A percentile compares a stretch with the other conserved stretches of the same genome.
Conservation (phyloP, 495 filamentous ascomycete species). For the Aspergillus taichungensis region DNA sequence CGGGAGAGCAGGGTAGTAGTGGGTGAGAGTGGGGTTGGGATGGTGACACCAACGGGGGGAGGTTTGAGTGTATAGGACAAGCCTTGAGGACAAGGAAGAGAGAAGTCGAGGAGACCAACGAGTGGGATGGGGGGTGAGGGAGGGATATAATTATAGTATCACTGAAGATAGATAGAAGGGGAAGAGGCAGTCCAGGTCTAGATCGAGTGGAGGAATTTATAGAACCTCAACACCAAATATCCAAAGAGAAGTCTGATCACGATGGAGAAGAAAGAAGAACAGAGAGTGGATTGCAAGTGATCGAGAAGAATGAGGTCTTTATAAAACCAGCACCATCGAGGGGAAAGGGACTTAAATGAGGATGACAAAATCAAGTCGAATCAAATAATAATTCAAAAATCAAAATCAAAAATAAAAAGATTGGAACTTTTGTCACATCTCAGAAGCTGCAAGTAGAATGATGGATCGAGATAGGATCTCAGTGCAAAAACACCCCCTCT, state of each 20-base stretch:
- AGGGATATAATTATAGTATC: no score
- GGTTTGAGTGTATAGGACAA: not conserved
- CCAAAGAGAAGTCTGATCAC: slow-evolving; percentile 1
- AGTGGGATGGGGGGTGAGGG: no score
- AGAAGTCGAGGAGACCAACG: no score
- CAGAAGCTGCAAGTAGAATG: slow-evolving; percentile 7
- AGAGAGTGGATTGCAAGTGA: slow-evolving; percentile 6
- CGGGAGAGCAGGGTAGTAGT: not conserved
- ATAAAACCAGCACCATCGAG: slow-evolving; percentile 7
- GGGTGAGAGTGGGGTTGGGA: not conserved
- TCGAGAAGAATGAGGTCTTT: slow-evolving; percentile 11
- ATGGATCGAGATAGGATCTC: slow-evolving; percentile 13
- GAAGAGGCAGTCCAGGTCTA: not conserved
- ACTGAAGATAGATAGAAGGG: not conserved
- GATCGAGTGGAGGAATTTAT: no score
- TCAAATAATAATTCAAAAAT: not conserved
- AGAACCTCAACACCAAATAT: not conserved
- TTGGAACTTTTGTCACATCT: slow-evolving; percentile 5
- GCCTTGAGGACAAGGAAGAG: not conserved
- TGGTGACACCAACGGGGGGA: slow-evolving; percentile 11
- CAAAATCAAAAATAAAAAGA: not conserved
- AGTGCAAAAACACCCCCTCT: slow-evolving; percentile 5
- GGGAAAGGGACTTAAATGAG: not conserved
- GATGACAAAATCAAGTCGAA: no score
- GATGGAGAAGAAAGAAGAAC: slow-evolving; percentile 6